Base-by-base conservation (phyloP, 2,329 filamentous ascomycete genomes). In the Microsporum audouinii region DNA sequence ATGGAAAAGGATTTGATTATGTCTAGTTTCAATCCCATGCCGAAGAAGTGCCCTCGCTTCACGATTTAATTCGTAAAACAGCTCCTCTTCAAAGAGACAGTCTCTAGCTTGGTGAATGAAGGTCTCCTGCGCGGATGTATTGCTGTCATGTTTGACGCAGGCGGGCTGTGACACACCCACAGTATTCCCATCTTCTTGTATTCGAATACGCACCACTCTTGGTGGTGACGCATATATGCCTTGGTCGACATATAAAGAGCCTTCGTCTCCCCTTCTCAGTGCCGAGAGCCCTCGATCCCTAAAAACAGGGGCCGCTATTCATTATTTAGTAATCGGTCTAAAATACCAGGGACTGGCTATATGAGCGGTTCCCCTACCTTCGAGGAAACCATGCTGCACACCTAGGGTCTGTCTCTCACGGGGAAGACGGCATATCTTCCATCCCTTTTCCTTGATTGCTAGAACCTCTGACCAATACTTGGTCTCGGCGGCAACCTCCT, bases 391-490 rank as follows among this genome's bases (percentile, higher is more conserved):
- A 73, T 92, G 96, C 65, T 88, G 85, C 39, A 97, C 92, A 23
- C 88, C 91, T 57, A 97, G 79, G 0, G 85, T 86, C 66, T 89
- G 84, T 57, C 80, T 80, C 66, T 92, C 86, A 5, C 85, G 79
- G 0, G 90, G 89, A 45, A 94, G 77, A 57, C 88, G 83, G 66
- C 87, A 92, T 17, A 97, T 78, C 23, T 88, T 86, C 92, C 94
- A 99, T 3, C 91, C 91, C 60, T 85, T 86, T 66, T 90, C 84
- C 65, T 87, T 90, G 51, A 97, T 85, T 7, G 85, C 83, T 55
- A 95, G 77, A 1, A 97, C 82, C 67, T 95, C 87, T 60, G 88
- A 82, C 94, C 94, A 99, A 73, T 95, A 99, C 67, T 82, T 86
- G 1, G 86, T 86, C 76, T 99, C 94, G 34, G 84, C 83, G 7